A percentile compares a stretch with the other conserved stretches of the same genome.
These are phyloP conservation scores for Scenedesmus sp. DNA, from an alignment of 163 green algal species.

Conservation along the genomic window DNA sequence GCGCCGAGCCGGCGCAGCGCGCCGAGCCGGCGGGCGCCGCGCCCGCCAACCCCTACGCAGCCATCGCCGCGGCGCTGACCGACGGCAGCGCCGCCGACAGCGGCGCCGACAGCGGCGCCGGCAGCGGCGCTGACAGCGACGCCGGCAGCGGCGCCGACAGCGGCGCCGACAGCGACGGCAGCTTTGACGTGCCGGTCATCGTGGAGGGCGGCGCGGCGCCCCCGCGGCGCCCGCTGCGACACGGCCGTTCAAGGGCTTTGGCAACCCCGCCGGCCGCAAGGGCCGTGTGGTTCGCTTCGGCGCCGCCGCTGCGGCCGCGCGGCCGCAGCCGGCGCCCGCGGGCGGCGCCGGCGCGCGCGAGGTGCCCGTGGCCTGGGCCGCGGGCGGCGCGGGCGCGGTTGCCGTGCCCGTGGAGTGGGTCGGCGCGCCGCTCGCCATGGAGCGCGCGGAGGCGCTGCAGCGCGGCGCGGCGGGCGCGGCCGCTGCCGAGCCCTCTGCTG, in stretches of 20 bases:
- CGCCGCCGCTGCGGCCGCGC: background rate
- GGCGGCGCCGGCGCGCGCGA: background rate
- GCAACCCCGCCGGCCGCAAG: background rate
- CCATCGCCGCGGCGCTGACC: no score
- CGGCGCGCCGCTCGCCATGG: background rate
- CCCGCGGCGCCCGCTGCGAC: background rate
- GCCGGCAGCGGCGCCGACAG: background rate
- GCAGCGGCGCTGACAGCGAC: no score
- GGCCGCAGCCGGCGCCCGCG: background rate
- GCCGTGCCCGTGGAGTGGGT: constrained; percentile 34
- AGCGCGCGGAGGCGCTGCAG: background rate
- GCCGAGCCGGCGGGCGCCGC: no score
- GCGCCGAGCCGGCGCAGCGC: no score
- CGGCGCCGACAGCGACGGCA: background rate
- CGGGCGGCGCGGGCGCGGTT: background rate
- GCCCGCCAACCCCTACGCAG: no score
- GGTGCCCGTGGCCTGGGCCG: no score
- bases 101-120: no score
- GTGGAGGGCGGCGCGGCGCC: background rate
- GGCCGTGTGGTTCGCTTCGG: background rate
- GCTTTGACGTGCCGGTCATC: constrained; percentile 15
- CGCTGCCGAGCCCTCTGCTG: no score
- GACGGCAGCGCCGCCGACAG: no score
- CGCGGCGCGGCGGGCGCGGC: background rate
- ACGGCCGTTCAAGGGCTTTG: constrained; percentile 15